phyloP scores from a whole-genome alignment of 1,284 basidiomycete species.

The Ganoderma meredithae region DNA sequence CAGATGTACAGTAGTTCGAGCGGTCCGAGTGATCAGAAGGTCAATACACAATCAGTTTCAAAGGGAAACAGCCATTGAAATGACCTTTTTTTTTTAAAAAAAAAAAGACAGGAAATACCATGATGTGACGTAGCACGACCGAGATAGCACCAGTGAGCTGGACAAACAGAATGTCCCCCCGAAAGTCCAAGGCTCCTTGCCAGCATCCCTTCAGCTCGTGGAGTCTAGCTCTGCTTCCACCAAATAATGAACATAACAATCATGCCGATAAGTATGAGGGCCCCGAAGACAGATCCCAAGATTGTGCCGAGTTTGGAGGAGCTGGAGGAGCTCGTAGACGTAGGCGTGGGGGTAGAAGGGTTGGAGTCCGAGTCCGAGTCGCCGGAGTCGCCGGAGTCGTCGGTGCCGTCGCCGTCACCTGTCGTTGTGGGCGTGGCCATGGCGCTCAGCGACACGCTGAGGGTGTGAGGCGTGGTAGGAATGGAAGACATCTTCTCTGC shows the following conservation, averaged over 20 bases:
- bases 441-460: background rate
- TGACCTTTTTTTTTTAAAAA: no score
- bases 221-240: background rate
- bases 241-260: background rate
- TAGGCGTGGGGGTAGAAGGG: background rate
- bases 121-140: no score
- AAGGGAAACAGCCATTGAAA: no score
- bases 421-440: background rate
- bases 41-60: no score
- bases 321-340: background rate
- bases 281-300: background rate
- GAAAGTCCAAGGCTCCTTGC: background rate
- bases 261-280: background rate
- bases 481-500: background rate
- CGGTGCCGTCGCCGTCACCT: background rate
- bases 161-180: no score
- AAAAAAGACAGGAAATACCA: no score
- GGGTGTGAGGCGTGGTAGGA: background rate
- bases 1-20: no score
- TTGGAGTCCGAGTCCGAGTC: background rate
- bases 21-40: no score
- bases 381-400: background rate
- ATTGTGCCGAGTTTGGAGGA: background rate
- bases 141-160: no score
- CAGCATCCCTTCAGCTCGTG: background rate